Conservation (phyloP, 2,329 filamentous ascomycete species). For the Cordyceps fumosorosea region DNA sequence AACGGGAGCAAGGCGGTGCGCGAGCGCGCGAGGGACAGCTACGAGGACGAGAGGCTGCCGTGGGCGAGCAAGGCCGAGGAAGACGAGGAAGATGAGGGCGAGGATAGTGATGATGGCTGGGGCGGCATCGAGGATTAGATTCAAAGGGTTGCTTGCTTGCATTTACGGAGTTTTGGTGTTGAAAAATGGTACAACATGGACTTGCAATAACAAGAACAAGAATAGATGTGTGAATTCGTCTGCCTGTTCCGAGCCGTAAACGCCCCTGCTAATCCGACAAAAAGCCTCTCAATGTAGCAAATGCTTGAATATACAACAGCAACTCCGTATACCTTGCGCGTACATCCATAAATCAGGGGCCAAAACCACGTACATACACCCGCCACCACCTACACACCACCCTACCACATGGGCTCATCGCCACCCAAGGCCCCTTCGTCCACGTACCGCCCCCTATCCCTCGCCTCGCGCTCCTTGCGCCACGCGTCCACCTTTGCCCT, state of each 20-base stretch:
- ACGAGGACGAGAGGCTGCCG: conserved; percentile 68
- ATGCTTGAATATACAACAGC: neutral
- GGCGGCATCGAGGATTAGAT: conserved; percentile 60
- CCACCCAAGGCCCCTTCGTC: conserved; percentile 26
- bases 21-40: conserved; percentile 59
- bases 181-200: neutral
- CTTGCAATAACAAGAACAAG: neutral
- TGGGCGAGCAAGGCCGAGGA: conserved; percentile 44
- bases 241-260: neutral
- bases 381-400: neutral
- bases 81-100: conserved; percentile 24
- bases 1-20: conserved; percentile 67
- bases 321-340: neutral
- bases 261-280: conserved; percentile 9
- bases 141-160: neutral
- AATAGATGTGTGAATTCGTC: neutral
- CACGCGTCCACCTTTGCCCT: conserved; percentile 38
- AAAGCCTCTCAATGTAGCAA: neutral
- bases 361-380: no score
- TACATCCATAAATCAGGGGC: no score
- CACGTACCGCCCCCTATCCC: conserved; percentile 34
- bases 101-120: conserved; percentile 52
- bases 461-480: conserved; percentile 33
- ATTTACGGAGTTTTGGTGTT: conserved; percentile 12
- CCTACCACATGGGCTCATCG: conserved; percentile 24